phyloP scores from a whole-genome alignment of 176 grass and related monocot species.

The Triticum timopheevii region DNA sequence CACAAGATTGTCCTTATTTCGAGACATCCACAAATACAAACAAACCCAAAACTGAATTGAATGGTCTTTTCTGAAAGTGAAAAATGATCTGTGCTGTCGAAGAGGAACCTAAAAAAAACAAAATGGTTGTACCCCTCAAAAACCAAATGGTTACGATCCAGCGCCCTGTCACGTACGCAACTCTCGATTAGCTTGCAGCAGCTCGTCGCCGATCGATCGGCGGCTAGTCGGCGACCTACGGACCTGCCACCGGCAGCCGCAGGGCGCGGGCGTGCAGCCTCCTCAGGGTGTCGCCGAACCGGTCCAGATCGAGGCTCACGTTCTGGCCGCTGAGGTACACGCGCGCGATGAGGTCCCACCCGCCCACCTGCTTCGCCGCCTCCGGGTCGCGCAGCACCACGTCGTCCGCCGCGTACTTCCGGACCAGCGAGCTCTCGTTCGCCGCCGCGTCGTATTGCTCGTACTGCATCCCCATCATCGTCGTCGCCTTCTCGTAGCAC shows the following conservation, averaged over 20 bases:
- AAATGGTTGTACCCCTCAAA: neutral
- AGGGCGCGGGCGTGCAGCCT: slow-evolving; percentile 21
- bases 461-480: slow-evolving; percentile 52
- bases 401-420: slow-evolving; percentile 30
- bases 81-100: no score
- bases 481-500: slow-evolving; percentile 46
- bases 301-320: slow-evolving; percentile 45
- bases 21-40: neutral
- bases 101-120: neutral
- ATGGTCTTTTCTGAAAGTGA: no score
- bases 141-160: neutral
- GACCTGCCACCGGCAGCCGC: neutral
- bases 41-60: neutral
- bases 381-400: slow-evolving; percentile 37
- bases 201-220: neutral
- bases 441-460: slow-evolving; percentile 49
- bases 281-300: slow-evolving; percentile 33
- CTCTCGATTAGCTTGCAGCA: neutral
- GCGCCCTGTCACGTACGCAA: neutral
- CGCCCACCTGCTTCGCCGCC: neutral
- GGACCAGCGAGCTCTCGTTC: slow-evolving; percentile 61
- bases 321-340: slow-evolving; percentile 65
- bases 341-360: slow-evolving; percentile 33
- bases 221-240: neutral
- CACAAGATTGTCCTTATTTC: neutral